Conservation (phyloP, 2,329 filamentous ascomycete species). For the Raffaelea arxii region DNA sequence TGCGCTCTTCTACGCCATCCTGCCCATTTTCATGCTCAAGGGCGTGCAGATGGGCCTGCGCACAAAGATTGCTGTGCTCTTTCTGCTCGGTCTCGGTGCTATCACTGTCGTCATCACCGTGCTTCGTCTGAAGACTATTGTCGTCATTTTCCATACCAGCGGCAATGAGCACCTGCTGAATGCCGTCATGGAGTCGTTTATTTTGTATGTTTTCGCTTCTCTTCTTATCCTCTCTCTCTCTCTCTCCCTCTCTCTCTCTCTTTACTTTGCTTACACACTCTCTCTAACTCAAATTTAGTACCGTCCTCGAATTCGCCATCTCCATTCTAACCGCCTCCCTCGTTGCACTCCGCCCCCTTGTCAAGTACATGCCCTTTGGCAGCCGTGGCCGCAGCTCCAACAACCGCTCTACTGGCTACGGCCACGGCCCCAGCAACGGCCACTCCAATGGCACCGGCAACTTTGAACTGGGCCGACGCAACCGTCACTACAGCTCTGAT, state of each 20-base stretch:
- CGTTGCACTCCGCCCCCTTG: background rate
- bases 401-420: background rate
- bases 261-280: too few species aligned
- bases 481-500: background rate
- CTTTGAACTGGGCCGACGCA: background rate
- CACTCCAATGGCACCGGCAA: background rate
- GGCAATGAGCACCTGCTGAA: background rate
- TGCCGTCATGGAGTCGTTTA: too few species aligned
- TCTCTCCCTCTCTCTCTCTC: too few species aligned
- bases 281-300: too few species aligned
- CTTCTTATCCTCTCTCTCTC: too few species aligned
- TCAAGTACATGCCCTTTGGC: slow-evolving; percentile 1
- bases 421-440: too few species aligned
- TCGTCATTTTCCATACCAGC: background rate
- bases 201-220: too few species aligned
- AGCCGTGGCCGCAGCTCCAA: background rate
- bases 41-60: background rate
- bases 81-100: background rate
- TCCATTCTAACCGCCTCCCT: slow-evolving; percentile 2
- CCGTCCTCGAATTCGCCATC: background rate
- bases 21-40: background rate
- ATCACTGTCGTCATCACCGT: background rate
- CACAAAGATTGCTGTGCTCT: background rate
- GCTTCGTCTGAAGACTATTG: background rate
- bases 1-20: background rate